A percentile compares a stretch with the other conserved stretches of the same genome.
Conservation (phyloP, 2,329 filamentous ascomycete species). For the Sphaerulina musiva region DNA sequence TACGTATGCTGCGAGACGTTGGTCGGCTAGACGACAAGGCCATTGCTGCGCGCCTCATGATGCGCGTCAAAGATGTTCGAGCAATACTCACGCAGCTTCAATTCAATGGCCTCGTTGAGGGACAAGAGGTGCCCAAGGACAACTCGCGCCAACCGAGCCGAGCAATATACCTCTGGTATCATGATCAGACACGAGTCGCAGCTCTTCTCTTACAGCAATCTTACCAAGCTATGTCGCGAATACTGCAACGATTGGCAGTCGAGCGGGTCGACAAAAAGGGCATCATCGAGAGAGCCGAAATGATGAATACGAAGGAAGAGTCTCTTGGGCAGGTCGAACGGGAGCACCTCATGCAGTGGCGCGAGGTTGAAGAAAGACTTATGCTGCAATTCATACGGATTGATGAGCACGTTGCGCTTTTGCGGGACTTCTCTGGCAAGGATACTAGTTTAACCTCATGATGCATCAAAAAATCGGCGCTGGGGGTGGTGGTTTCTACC, state of each 20-base stretch:
- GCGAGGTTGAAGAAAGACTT: slow-evolving; percentile 60
- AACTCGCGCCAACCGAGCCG: slow-evolving; percentile 72
- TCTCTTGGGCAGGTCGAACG: slow-evolving; percentile 70
- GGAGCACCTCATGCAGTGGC: slow-evolving; percentile 59
- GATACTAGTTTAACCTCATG: slow-evolving; percentile 24
- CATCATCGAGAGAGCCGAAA: slow-evolving; percentile 73
- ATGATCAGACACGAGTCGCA: slow-evolving; percentile 67
- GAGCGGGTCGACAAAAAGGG: slow-evolving; percentile 66
- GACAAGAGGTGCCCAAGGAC: slow-evolving; percentile 91
- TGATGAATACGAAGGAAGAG: slow-evolving; percentile 77
- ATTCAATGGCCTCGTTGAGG: slow-evolving; percentile 75
- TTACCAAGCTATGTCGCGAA: slow-evolving; percentile 85
- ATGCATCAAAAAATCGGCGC: slow-evolving; percentile 3
- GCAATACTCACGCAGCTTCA: slow-evolving; percentile 80
- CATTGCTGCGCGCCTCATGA: slow-evolving; percentile 69
- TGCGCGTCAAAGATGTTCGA: slow-evolving; percentile 79
- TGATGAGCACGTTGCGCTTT: slow-evolving; percentile 65
- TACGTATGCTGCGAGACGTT: slow-evolving; percentile 75
- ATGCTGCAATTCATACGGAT: slow-evolving; percentile 71
- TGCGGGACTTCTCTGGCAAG: slow-evolving; percentile 56
- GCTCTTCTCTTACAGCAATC: slow-evolving; percentile 68
- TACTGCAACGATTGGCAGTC: slow-evolving; percentile 69
- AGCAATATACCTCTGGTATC: slow-evolving; percentile 88
- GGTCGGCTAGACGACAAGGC: slow-evolving; percentile 95
- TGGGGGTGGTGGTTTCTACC: not conserved